Conservation (phyloP, 2,329 filamentous ascomycete genomes). For the Elsinoe batatas region DNA sequence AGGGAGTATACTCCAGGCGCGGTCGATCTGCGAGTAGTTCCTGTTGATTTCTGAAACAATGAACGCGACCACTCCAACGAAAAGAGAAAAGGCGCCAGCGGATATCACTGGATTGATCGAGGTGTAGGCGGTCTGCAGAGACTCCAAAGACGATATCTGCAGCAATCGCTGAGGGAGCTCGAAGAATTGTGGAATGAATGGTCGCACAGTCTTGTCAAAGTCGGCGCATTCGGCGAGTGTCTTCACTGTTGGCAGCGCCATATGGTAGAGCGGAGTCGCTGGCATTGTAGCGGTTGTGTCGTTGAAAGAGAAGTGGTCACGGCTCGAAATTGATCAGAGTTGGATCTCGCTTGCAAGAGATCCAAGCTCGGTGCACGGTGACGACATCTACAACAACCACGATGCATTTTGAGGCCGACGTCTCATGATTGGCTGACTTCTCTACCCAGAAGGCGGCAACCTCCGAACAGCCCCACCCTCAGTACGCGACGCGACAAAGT, state of each 20-base stretch:
- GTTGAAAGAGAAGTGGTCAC: not conserved
- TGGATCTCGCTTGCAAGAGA: not conserved
- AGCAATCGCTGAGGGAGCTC: constrained; percentile 36
- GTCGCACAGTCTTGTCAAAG: constrained; percentile 63
- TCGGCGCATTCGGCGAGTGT: constrained; percentile 65
- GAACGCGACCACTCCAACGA: constrained; percentile 62
- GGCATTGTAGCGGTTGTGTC: constrained; percentile 1
- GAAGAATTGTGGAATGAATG: constrained; percentile 60
- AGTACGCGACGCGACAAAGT: no score
- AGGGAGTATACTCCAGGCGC: constrained; percentile 82
- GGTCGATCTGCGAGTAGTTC: constrained; percentile 96
- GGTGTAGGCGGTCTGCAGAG: constrained; percentile 62
- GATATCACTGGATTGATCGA: constrained; percentile 78
- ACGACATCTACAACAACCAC: constrained; percentile 8
- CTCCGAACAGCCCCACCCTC: no score
- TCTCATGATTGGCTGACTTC: no score
- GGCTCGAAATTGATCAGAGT: not conserved
- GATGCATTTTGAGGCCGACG: no score
- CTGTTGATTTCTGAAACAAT: constrained; percentile 72
- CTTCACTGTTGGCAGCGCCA: constrained; percentile 58
- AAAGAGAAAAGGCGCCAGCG: constrained; percentile 60
- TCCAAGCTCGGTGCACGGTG: constrained; percentile 3
- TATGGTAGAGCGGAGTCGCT: not conserved
- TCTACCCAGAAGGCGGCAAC: no score
- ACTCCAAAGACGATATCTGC: constrained; percentile 49